Base-by-base conservation (phyloP, 768 basidiomycete genomes). In the Asterophora parasitica region DNA sequence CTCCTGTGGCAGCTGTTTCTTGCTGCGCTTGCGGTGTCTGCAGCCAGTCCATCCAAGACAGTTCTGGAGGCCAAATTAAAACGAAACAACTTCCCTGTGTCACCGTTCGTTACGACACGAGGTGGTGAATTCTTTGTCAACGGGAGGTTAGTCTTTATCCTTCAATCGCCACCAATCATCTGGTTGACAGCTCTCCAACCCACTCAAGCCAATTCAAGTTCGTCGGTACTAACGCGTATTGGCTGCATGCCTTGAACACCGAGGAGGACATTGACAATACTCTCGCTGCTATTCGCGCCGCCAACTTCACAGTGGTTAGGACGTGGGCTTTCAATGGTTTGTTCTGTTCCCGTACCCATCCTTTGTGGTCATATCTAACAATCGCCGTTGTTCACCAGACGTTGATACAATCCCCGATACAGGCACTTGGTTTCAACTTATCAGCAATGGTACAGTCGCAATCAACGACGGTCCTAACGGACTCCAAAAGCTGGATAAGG, bases 311-410 rank as follows among this genome's bases (percentile, higher is more conserved):
- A 32, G 82, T 82, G 16, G 76, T 86, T 23, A 72, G 84, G 34
- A 69, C 78, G 3, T 88, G 85, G 85, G 85, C 75, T 13, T 87
- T 86, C 62, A 85, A 86, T 63, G 85, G 83, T 76, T 33, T 31
- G 48, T 44, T 44, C 12, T 27, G 23, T 31, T 45, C 15, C 20
- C 27, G 12, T 35, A n/a, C 10, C 4, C 23, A 23, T n/a, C 19
- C 3, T 34, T 37, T 37, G 2, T 41, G 7, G 11, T 10, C 16
- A 27, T 41, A 17, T 23, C 17, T 26, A 1, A 11, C 26, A n/a
- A 40, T 28, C 9, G 27, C 42, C 3, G 7, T 31, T 34, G 35
- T 19, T 23, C 9, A 27, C 11, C 34, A 79, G 79, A 81, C 52
- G 81, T 83, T 34, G 63, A 65, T 2, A 61, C 66, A n/a, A 66